Evolutionary conservation across 768 basidiomycete species (phyloP), one percentile per base, ranked within the genome.

Genomic region (Boletus rex-veris): DNA sequence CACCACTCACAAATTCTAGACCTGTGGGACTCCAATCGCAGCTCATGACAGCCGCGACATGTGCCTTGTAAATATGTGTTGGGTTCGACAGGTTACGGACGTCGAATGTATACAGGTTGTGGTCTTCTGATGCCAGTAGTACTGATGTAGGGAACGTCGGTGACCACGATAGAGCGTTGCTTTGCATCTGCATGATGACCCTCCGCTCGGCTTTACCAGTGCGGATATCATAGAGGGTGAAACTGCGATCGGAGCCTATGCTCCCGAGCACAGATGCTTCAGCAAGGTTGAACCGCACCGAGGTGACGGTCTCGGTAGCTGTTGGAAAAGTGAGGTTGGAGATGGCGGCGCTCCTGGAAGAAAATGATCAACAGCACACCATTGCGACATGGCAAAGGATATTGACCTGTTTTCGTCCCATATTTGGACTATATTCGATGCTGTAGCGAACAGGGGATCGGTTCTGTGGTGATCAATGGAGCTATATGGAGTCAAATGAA

Each of bases 11-110:
- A 68, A 98, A 97, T 64, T 94, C 95, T 33, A 87, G 77, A 11
- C 97, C 97, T 0, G 95, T 98, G 1, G 97, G 97, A 54, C 87
- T 87, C 97, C 97, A 98, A 57, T 98, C 96, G 63, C 94, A 96
- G 46, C 85, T 85, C 88, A 94, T 98, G 39, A 97, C 97, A 4
- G 93, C 92, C 0, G 90, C 92, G 18, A 98, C 96, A 68, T 99
- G 97, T 0, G 85, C 94, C 72, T 98, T 98, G 80, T 96, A 98
- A 26, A 98, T 90, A 57, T 96, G 90, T 2, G 84, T 90, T 5
- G 97, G 92, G 2, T 81, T 77, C 12, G 80, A 73, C 21, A 99
- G 79, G 51, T 89, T 82, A 40, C 97, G 83, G 46, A 98, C 88
- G 65, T 99, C 97, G 70, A 97, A 99, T 0, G 97, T 98, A 71